Conservation (phyloP, 768 basidiomycete species). For the Agrocybe chaxingu region DNA sequence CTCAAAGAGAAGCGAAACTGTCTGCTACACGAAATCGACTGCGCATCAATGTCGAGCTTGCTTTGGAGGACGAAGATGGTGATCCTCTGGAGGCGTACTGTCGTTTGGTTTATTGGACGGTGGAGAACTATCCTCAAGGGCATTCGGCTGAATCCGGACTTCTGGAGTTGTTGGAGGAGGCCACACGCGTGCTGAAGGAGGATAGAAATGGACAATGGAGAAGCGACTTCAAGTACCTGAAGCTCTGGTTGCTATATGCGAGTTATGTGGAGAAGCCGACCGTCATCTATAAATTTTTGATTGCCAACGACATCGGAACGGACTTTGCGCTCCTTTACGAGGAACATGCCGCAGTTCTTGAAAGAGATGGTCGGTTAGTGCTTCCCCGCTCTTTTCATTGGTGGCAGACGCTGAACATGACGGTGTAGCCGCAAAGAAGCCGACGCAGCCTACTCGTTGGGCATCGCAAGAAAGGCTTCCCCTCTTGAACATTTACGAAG, state of each 20-base stretch:
- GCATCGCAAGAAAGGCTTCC: slow-evolving; percentile 77
- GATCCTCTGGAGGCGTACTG: slow-evolving; percentile 87
- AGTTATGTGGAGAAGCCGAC: slow-evolving; percentile 87
- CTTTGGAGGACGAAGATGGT: slow-evolving; percentile 77
- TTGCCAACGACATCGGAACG: slow-evolving; percentile 90
- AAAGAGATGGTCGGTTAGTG: slow-evolving; percentile 74
- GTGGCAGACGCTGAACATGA: slow-evolving; percentile 1
- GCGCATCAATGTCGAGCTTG: slow-evolving; percentile 69
- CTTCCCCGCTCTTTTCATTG: slow-evolving; percentile 4
- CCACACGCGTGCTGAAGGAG: slow-evolving; percentile 81
- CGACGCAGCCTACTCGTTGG: slow-evolving; percentile 86
- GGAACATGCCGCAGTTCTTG: slow-evolving; percentile 84
- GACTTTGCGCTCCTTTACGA: slow-evolving; percentile 82
- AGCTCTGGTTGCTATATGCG: slow-evolving; percentile 93
- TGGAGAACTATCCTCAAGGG: slow-evolving; percentile 94
- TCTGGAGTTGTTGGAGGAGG: slow-evolving; percentile 90
- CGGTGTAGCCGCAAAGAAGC: slow-evolving; percentile 73
- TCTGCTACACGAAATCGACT: slow-evolving; percentile 61
- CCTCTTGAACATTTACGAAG: slow-evolving; percentile 79
- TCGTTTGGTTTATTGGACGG: slow-evolving; percentile 84
- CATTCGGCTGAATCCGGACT: slow-evolving; percentile 86
- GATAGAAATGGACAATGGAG: slow-evolving; percentile 72
- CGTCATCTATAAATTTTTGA: slow-evolving; percentile 85
- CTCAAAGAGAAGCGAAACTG: slow-evolving; percentile 69
- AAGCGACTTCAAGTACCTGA: slow-evolving; percentile 82